Base-by-base conservation (phyloP, 345 rosid species). In the Eucalyptus melliodora region DNA sequence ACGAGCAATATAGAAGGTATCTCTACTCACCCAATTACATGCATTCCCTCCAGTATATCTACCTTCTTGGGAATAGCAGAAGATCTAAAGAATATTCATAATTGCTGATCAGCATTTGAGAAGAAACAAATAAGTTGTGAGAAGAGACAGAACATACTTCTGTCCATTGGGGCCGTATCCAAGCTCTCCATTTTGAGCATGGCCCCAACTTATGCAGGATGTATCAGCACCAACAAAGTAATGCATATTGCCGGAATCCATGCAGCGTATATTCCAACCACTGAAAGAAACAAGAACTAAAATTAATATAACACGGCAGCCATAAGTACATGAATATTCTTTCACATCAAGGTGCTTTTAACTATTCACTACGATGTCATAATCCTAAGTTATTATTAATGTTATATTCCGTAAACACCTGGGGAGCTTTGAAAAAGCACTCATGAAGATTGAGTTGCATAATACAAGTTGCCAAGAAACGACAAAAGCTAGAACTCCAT, bases 121-220 rank as follows among this genome's bases (percentile, higher is more conserved):
- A 90, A 89, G 80, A 62, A 88, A 89, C 88, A 81, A 27, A 67
- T 51, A 19, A 87, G 42, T 85, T 59, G 44, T 40, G 89, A 49
- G 89, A 51, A 62, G 65, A 89, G 16, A 34, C 44, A 88, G 81
- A 23, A 88, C 94, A 40, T 95, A 97, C 99, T 97, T 97, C 90
- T 97, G 99, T 89, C 97, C 99, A 34, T 69, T 90, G 81, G 99
- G 99, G 86, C 99, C 99, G 87, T 98, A 98, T 92, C 99, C 99
- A 82, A 98, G 94, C 90, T 98, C 99, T 85, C 99, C 99, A 90
- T 96, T 93, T 89, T 92, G 96, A 92, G 98, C 99, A 89, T 94
- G 96, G 88, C 99, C 99, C 99, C 99, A 98, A 89, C 99, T 98
- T 87, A 98, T 97, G 97, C 99, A 97, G 88, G 99, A 98, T 89